These are phyloP conservation scores for Fusarium lateritium DNA, from an alignment of 2,329 filamentous ascomycete genomes.

Conservation along the genomic window DNA sequence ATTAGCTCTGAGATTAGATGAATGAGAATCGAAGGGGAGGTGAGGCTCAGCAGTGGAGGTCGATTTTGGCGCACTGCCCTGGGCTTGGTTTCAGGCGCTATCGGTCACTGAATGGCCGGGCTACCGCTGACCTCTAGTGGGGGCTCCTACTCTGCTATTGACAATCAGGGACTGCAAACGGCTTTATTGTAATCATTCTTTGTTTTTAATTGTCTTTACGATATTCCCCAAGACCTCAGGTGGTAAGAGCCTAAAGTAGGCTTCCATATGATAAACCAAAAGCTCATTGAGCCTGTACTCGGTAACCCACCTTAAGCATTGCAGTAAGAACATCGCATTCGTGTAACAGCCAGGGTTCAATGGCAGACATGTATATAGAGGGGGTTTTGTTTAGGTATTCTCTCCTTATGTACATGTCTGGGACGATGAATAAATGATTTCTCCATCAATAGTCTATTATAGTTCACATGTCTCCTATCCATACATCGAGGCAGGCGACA, in stretches of 20 bases:
- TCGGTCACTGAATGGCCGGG: conserved; percentile 29
- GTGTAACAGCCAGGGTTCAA: not conserved
- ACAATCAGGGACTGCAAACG: not conserved
- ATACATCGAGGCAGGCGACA: not conserved
- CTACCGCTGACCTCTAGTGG: conserved; percentile 11
- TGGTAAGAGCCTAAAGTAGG: not conserved
- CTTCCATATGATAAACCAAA: not conserved
- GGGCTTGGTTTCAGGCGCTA: conserved; percentile 39
- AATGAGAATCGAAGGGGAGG: conserved; percentile 34
- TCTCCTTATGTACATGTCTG: not conserved
- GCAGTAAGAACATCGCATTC: not conserved
- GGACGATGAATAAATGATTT: not conserved
- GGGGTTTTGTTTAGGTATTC: not conserved
- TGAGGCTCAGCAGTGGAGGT: conserved; percentile 41
- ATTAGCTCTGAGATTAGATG: conserved; percentile 40
- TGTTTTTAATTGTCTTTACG: not conserved
- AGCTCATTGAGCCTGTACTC: not conserved
- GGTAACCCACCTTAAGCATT: not conserved
- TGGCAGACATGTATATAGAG: not conserved
- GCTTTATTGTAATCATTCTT: not conserved
- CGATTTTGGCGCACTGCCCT: conserved; percentile 37
- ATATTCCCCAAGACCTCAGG: not conserved
- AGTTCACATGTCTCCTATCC: not conserved
- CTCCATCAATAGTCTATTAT: not conserved
- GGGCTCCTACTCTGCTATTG: not conserved